Conservation (phyloP, 2,329 filamentous ascomycete genomes). For the Fusarium sororula region DNA sequence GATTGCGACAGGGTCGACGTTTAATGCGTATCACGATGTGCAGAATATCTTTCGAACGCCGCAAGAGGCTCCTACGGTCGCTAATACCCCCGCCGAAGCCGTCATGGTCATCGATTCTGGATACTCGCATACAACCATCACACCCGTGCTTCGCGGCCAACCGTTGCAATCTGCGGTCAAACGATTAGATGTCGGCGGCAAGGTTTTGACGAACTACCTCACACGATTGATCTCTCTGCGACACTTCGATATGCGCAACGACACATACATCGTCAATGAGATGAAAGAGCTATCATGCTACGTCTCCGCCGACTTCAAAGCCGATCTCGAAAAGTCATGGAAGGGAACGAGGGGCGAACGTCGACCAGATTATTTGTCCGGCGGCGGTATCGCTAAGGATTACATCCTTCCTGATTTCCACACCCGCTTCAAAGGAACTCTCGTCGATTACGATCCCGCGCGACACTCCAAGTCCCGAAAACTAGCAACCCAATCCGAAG, state of each 20-base stretch:
- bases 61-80: slow-evolving; percentile 53
- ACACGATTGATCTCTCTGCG: slow-evolving; percentile 89
- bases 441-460: slow-evolving; percentile 80
- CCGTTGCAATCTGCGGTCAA: slow-evolving; percentile 84
- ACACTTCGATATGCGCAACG: slow-evolving; percentile 95
- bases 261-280: slow-evolving; percentile 92
- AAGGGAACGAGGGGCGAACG: slow-evolving; percentile 74
- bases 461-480: slow-evolving; percentile 63
- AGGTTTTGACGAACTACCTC: slow-evolving; percentile 91
- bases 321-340: slow-evolving; percentile 85
- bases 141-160: slow-evolving; percentile 82
- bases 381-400: slow-evolving; percentile 78
- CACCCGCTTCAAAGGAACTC: slow-evolving; percentile 67
- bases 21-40: slow-evolving; percentile 86
- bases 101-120: slow-evolving; percentile 91
- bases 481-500: slow-evolving; percentile 56
- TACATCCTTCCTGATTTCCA: slow-evolving; percentile 90
- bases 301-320: slow-evolving; percentile 78
- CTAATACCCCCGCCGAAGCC: slow-evolving; percentile 73
- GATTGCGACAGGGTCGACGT: slow-evolving; percentile 65
- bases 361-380: slow-evolving; percentile 58
- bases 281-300: slow-evolving; percentile 94
- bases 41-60: slow-evolving; percentile 73
- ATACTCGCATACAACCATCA: slow-evolving; percentile 92
- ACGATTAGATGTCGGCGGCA: slow-evolving; percentile 89